phyloP scores from a whole-genome alignment of 2,329 filamentous ascomycete species.

The Raffaelea albimanens region DNA sequence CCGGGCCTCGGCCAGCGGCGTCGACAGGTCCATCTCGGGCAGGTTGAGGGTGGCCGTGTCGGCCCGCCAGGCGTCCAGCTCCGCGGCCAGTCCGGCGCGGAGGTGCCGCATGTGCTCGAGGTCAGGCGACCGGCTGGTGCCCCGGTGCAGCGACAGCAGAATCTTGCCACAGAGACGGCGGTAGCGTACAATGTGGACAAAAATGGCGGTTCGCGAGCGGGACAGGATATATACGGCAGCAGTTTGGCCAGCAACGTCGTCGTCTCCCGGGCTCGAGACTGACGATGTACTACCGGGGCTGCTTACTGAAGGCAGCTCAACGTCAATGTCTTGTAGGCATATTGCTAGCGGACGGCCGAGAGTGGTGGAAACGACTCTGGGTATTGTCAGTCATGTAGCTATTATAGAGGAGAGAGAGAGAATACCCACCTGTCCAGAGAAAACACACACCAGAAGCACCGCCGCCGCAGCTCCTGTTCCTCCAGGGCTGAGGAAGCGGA shows the following conservation, averaged over 20 bases:
- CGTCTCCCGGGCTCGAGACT: constrained; percentile 1
- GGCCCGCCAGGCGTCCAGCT: constrained; percentile 22
- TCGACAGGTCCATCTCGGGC: constrained; percentile 15
- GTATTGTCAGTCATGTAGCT: no score
- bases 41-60: constrained; percentile 19
- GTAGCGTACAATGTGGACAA: constrained; percentile 29
- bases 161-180: constrained; percentile 29
- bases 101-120: constrained; percentile 8
- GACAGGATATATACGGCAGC: not conserved
- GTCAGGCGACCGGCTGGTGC: constrained; percentile 10
- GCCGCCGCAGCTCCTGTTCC: constrained; percentile 24
- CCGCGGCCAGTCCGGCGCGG: constrained; percentile 17
- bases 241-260: no score
- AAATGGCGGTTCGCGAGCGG: constrained; percentile 18
- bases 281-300: constrained; percentile 10
- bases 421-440: constrained; percentile 27
- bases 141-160: constrained; percentile 24
- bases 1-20: constrained; percentile 14
- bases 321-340: constrained; percentile 29
- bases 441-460: constrained; percentile 34
- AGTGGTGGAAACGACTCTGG: constrained; percentile 10
- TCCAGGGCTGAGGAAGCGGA: constrained; percentile 6
- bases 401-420: no score
- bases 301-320: constrained; percentile 22
- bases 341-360: constrained; percentile 30